phyloP scores from a whole-genome alignment of 2,329 filamentous ascomycete genomes.

The Fonsecaea monophora region DNA sequence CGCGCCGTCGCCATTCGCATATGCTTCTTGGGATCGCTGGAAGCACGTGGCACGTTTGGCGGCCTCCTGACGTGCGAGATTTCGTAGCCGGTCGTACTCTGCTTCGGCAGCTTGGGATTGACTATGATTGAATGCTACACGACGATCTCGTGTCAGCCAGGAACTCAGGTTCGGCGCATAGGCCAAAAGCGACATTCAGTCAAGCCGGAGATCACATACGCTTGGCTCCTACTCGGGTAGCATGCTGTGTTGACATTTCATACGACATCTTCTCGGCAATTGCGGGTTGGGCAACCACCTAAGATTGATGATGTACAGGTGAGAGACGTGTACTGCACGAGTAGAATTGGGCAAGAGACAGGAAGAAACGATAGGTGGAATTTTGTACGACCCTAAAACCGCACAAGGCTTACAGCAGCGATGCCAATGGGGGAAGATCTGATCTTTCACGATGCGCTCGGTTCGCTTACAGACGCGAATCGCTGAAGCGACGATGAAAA shows the following conservation, averaged over 20 bases:
- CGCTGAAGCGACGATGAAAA: background rate
- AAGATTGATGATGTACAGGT: background rate
- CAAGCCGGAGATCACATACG: slow-evolving; percentile 28
- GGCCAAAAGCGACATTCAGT: background rate
- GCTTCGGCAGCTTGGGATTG: slow-evolving; percentile 72
- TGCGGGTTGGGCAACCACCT: background rate
- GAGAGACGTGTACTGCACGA: background rate
- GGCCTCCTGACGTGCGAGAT: slow-evolving; percentile 80
- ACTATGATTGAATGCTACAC: slow-evolving; percentile 75
- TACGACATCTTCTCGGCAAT: slow-evolving; percentile 46
- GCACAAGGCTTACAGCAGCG: background rate
- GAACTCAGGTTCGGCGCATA: background rate
- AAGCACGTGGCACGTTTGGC: slow-evolving; percentile 79
- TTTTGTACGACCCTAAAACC: background rate
- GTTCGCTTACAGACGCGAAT: background rate
- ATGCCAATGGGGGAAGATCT: background rate
- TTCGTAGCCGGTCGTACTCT: slow-evolving; percentile 91
- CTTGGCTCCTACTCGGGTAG: slow-evolving; percentile 42
- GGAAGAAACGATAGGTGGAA: background rate
- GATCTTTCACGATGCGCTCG: background rate
- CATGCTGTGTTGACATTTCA: slow-evolving; percentile 49
- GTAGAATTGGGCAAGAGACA: background rate
- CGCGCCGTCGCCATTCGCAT: slow-evolving; percentile 80
- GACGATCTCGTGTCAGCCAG: slow-evolving; percentile 10
- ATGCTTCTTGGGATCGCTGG: slow-evolving; percentile 79